phyloP scores from a whole-genome alignment of 2,329 filamentous ascomycete species.

The Emydomyces testavorans region DNA sequence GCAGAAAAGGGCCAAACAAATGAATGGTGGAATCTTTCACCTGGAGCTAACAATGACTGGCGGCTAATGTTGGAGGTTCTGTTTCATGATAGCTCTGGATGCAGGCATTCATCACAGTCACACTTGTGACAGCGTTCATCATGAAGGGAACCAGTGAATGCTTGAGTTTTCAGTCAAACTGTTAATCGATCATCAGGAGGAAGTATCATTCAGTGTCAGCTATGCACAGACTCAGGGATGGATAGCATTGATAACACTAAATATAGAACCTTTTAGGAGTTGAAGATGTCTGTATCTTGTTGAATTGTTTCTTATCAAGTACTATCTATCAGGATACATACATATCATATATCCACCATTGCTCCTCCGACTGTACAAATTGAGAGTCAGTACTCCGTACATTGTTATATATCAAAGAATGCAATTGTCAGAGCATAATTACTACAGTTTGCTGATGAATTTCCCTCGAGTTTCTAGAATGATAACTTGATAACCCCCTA shows the following conservation, averaged over 20 bases:
- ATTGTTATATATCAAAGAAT: too few relatives aligned
- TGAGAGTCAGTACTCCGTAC: background rate
- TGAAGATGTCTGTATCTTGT: background rate
- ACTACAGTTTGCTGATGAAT: background rate
- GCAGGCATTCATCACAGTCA: background rate
- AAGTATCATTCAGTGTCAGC: too few relatives aligned
- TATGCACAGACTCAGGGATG: too few relatives aligned
- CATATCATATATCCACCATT: background rate
- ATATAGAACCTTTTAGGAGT: too few relatives aligned
- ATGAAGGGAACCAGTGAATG: too few relatives aligned
- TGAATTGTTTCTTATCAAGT: background rate
- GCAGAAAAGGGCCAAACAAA: background rate
- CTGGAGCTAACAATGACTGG: background rate
- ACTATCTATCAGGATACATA: background rate
- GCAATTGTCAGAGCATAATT: too few relatives aligned
- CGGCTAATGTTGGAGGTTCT: background rate
- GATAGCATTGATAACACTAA: too few relatives aligned
- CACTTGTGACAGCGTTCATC: too few relatives aligned
- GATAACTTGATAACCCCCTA: too few relatives aligned
- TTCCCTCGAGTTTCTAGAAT: background rate
- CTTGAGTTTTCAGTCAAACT: background rate
- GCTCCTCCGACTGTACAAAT: background rate
- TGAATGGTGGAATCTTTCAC: background rate
- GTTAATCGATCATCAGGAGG: too few relatives aligned
- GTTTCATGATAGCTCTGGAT: constrained; percentile 2